Evolutionary conservation across 23 red algal species (phyloP), one percentile per base, ranked within the genome.

Genomic region (Gracilaria vermiculophylla): DNA sequence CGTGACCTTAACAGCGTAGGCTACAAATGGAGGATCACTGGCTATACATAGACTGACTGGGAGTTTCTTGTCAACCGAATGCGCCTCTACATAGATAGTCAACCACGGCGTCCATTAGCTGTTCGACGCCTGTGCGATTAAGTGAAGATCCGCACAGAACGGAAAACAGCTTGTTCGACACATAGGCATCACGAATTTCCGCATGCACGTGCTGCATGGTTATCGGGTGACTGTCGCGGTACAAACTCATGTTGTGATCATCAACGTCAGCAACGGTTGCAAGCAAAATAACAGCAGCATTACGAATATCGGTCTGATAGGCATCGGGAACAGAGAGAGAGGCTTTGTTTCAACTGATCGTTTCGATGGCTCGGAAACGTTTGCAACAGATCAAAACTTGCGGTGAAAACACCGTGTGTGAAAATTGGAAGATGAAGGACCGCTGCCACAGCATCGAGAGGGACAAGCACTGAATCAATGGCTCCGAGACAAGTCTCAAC

Each of bases 141-240:
- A 98, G 81, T 15, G 93, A 80, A 50, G 96, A 90, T 10, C 96
- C 96, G 86, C 89, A 95, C 13, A 98, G 80, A 24, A 98, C 92
- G 12, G 96, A 92, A 21, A 95, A 67, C 19, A 88, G 33, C 24
- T 81, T 47, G 41, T 87, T 55, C 4, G 53, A 47, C 19, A 94
- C 77, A 20, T 79, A 92, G 16, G 89, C 96, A 3, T 54, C 25
- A 1, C 96, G 96, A 45, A 98, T 11, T 3, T 87, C 92, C 1
- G 65, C 8, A 40, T 39, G 19, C 60, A 94, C 67, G 8, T 27
- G 49, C 29, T 61, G 33, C 6, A 69, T 53, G 32, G 66, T 34
- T 62, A 93, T 77, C 10, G 72, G 74, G 0, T 71, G 35, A 20
- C 58, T 56, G 16, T 92, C 84, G 17, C 95, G 50, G 50, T n/a